Base-by-base conservation (phyloP, 306 rosid genomes). In the Begonia loranthoides region DNA sequence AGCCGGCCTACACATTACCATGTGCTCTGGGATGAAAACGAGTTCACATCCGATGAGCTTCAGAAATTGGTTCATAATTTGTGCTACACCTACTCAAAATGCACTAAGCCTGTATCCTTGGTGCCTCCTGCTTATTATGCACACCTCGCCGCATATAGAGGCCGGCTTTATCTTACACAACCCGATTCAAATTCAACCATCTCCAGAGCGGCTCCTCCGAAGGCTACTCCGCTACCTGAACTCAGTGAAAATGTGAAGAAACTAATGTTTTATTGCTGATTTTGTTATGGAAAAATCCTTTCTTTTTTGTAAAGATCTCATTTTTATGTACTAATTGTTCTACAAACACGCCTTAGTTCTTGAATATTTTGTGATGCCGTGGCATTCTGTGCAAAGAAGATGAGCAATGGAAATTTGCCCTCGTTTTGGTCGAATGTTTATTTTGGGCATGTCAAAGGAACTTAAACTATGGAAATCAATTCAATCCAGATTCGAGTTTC, bases 81-180 rank as follows among this genome's bases (percentile, higher is more conserved):
- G 12, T 90, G 99, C 75, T 90, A 66, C 68, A 90, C 99, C 8
- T 90, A 86, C 64, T 87, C 73, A 55, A 80, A 87, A 70, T 90
- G 99, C 63, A 90, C 99, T 14, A 90, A 90, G 72, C 99, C 99
- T 11, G 87, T 90, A 52, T 90, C 99, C 46, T 68, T 90, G 66
- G 99, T 90, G n/a, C 99, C 99, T 40, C 96, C 99, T 9, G 99
- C 77, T 54, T 90, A 86, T 61, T 90, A 90, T 66, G 99, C 99
- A 12, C 99, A 90, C 70, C 72, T 90, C 28, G 99, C 99, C 61
- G 99, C 99, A 6, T 90, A 86, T 21, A 66, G 99, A 67, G 99
- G 99, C 9, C 76, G 99, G 68, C 99, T 90, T 67, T 90, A 90
- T 77, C 84, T 90, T 13, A 94, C 86, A 21, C 63, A 88, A 56